These are phyloP conservation scores for Ophiobolus disseminans DNA, from an alignment of 2,329 filamentous ascomycete genomes.

Conservation along the genomic window DNA sequence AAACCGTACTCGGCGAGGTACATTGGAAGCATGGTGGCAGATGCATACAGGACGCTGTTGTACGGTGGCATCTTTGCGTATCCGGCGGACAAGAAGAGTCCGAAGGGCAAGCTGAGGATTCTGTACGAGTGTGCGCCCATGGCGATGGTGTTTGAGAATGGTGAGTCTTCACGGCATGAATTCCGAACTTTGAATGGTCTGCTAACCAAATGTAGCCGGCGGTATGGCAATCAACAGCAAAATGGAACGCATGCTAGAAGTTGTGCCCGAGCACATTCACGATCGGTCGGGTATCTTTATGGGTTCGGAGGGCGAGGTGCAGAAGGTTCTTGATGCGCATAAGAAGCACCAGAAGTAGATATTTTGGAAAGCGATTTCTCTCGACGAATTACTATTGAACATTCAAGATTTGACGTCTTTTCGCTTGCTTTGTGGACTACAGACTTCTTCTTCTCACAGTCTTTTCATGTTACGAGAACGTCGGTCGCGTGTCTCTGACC, in stretches of 20 bases:
- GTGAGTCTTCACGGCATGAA: constrained; percentile 60
- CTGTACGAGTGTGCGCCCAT: constrained; percentile 98
- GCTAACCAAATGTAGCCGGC: constrained; percentile 67
- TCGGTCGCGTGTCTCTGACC: background rate
- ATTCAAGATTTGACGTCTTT: too few species aligned
- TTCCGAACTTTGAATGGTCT: background rate
- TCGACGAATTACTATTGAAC: too few species aligned
- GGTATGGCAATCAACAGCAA: constrained; percentile 90
- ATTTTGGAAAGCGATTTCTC: too few species aligned
- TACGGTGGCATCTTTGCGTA: constrained; percentile 99
- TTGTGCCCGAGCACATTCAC: constrained; percentile 91
- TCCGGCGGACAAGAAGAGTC: constrained; percentile 95
- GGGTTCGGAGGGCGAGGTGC: constrained; percentile 91
- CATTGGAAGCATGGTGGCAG: constrained; percentile 97
- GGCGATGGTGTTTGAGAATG: constrained; percentile 99
- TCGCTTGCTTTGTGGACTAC: too few species aligned
- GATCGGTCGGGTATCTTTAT: constrained; percentile 96
- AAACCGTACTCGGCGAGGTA: constrained; percentile 96
- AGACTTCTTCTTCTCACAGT: too few species aligned
- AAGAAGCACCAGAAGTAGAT: constrained; percentile 60
- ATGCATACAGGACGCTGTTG: constrained; percentile 92
- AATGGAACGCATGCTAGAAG: constrained; percentile 88
- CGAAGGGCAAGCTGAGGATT: constrained; percentile 97
- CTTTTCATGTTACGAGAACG: too few species aligned
- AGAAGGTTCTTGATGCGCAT: constrained; percentile 90